Conservation (phyloP, 2,329 filamentous ascomycete species). For the Teratosphaeria pseudoeucalypti region DNA sequence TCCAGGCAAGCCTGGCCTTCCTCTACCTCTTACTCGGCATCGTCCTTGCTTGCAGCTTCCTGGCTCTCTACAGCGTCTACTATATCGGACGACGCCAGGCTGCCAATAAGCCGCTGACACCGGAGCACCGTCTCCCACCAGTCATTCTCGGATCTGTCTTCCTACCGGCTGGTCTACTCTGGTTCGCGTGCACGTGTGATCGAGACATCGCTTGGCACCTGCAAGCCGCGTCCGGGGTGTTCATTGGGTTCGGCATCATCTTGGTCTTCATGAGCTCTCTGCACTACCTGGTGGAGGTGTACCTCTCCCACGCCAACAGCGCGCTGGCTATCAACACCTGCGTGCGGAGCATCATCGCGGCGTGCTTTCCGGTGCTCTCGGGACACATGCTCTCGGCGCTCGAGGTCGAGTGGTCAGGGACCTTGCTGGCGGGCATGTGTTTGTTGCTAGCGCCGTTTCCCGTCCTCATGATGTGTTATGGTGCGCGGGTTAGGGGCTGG, state of each 20-base stretch:
- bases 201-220: constrained; percentile 31
- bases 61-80: neutral
- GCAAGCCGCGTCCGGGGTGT: constrained; percentile 32
- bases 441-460: neutral
- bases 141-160: constrained; percentile 43
- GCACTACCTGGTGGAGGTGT: constrained; percentile 37
- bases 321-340: constrained; percentile 27
- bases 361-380: constrained; percentile 22
- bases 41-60: constrained; percentile 13
- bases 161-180: constrained; percentile 39
- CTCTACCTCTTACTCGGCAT: constrained; percentile 34
- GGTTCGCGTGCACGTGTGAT: constrained; percentile 44
- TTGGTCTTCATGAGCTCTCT: constrained; percentile 35
- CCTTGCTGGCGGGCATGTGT: neutral
- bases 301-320: constrained; percentile 27
- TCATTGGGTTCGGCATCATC: constrained; percentile 33
- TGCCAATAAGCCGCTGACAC: neutral
- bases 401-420: neutral
- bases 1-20: constrained; percentile 34
- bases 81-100: neutral
- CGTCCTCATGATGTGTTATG: neutral
- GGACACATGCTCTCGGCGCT: neutral
- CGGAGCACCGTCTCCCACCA: constrained; percentile 38
- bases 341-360: constrained; percentile 25
- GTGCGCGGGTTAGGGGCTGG: neutral